Base-by-base conservation (phyloP, 371 early-diverging fungal species). In the Mucor ambiguus region DNA sequence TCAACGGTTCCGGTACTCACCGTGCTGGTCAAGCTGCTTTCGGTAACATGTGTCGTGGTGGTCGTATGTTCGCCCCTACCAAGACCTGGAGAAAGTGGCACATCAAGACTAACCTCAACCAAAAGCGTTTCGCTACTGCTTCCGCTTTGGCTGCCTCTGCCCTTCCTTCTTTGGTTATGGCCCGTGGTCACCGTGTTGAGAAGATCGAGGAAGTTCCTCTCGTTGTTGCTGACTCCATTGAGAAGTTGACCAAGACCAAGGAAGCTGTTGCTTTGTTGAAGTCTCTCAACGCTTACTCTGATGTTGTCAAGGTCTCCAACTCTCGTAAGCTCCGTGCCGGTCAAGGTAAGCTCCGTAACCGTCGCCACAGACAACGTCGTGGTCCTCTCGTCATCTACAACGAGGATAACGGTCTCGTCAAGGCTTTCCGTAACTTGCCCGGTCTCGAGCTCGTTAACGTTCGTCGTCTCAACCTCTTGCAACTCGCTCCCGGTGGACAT, bases 21-120 rank as follows among this genome's bases (percentile, higher is more conserved):
- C 95, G 99, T 82, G 92, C 99, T 75, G 99, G 99, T 79, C 99
- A 99, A 75, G 99, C 98, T 79, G 99, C 99, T 70, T 99, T 98
- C 89, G 67, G 67, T 67, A 67, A 67, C 67, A 67, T 67, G 67
- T 67, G 67, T 61, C 67, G 67, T 67, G 67, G 74, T 79, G 99
- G 99, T 85, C 95, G 99, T 80, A 99, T 99, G 99, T 99, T 99
- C 80, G 98, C 99, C 74, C 99, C 99, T 59, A 99, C 98, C 88
- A 99, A 97, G 91, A 93, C 93, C 84, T 98, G 96, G 94, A 93
- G 99, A 91, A 98, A 97, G 92, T 99, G 99, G 99, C 96, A 99
- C 88, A 89, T 98, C 80, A 98, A 98, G 93, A 94, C 94, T 84
- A 96, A 95, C 93, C 80, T 91, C 79, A 98, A 96, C 94, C 95